Evolutionary conservation across 805 yeast species (phyloP).

Genomic region (Wickerhamomyces subpelliculosus): DNA sequence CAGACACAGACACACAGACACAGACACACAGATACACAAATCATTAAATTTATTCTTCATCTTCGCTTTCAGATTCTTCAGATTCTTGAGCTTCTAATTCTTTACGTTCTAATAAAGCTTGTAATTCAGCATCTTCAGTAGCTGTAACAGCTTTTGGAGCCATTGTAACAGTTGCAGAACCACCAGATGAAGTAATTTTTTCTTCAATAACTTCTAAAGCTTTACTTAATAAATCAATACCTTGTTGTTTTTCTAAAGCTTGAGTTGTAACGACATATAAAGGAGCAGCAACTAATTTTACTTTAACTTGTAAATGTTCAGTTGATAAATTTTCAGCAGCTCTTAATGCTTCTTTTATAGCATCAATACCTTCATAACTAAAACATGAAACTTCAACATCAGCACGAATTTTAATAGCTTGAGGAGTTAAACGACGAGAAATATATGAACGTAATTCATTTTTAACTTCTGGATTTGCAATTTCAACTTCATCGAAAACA

Average conservation of each 20-base stretch:
- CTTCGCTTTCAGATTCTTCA: slow-evolving; percentile 52
- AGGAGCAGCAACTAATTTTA: slow-evolving; percentile 96
- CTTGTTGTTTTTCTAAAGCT: slow-evolving; percentile 85
- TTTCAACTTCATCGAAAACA: slow-evolving; percentile 72
- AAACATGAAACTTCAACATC: slow-evolving; percentile 97
- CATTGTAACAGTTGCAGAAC: slow-evolving; percentile 89
- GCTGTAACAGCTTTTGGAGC: slow-evolving; percentile 99
- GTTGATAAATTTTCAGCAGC: slow-evolving; percentile 83
- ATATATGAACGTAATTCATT: slow-evolving; percentile 37
- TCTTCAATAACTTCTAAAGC: slow-evolving; percentile 75
- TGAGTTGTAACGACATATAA: slow-evolving; percentile 89
- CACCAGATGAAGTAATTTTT: slow-evolving; percentile 68
- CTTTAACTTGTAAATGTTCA: slow-evolving; percentile 83
- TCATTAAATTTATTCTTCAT: slow-evolving; percentile 21
- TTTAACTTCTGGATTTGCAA: slow-evolving; percentile 27
- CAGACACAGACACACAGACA: no score
- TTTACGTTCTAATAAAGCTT: slow-evolving; percentile 88
- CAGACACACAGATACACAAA: not conserved
- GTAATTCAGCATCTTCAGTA: slow-evolving; percentile 95
- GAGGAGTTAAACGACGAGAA: slow-evolving; percentile 92
- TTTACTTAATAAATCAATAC: slow-evolving; percentile 68
- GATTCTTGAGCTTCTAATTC: slow-evolving; percentile 82
- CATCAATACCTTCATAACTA: slow-evolving; percentile 95
- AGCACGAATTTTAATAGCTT: slow-evolving; percentile 97
- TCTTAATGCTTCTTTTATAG: slow-evolving; percentile 81